Percentiles rank a stretch among this genome's conserved stretches.
phyloP scores from a whole-genome alignment of 2,329 filamentous ascomycete genomes.

The Colletotrichum theobromicola region DNA sequence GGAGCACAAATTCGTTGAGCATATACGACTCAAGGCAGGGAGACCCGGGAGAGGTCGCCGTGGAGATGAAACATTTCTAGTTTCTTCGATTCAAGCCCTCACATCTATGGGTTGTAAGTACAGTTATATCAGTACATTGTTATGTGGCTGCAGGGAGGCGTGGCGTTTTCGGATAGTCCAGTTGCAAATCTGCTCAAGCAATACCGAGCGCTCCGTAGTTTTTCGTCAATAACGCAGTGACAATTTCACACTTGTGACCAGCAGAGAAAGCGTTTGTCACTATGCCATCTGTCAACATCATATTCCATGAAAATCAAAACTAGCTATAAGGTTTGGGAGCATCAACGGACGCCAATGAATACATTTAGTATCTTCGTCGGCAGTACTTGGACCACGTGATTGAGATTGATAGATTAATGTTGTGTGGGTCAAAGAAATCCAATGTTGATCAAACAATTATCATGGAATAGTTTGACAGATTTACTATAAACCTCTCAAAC shows the following conservation, averaged over 20 bases:
- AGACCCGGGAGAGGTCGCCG: background rate
- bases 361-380: background rate
- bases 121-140: background rate
- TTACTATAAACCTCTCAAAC: accelerated
- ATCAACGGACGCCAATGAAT: background rate
- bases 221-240: accelerated
- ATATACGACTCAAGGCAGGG: background rate
- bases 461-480: accelerated
- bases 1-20: background rate
- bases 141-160: background rate
- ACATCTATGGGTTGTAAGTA: background rate
- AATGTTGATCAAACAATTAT: background rate
- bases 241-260: accelerated
- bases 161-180: background rate
- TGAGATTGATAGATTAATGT: background rate
- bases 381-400: background rate
- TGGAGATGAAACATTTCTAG: slow-evolving; percentile 6
- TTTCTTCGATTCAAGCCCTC: background rate
- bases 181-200: background rate
- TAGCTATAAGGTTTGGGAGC: accelerated
- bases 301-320: accelerated
- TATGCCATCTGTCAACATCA: accelerated
- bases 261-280: accelerated
- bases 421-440: background rate
- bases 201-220: background rate